Conservation (phyloP, 768 basidiomycete genomes). For the Trametes sanguinea region DNA sequence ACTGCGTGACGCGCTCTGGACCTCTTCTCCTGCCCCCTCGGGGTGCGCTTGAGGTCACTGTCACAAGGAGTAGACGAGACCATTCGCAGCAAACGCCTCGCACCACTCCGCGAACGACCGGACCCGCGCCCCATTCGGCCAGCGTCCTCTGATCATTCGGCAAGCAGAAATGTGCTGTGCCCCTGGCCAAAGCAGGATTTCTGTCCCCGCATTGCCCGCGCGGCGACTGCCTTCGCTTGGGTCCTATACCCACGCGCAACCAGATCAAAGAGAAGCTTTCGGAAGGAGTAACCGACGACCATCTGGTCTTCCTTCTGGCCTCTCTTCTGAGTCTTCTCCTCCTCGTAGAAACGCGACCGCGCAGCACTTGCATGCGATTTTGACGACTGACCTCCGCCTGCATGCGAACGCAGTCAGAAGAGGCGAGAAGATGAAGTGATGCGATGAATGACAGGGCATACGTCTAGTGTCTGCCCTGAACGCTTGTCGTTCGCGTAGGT, state of each 20-base stretch:
- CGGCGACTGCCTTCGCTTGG: neutral
- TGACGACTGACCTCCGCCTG: neutral
- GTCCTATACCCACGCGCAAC: neutral
- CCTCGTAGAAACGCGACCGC: neutral
- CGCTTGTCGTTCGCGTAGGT: neutral
- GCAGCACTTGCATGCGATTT: neutral
- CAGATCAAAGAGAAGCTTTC: neutral
- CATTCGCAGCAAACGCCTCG: no score
- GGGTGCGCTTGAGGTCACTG: no score
- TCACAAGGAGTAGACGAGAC: no score
- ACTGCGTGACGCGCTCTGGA: no score
- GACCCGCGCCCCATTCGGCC: no score
- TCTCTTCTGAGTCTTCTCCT: neutral
- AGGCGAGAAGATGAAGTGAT: neutral
- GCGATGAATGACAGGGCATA: neutral
- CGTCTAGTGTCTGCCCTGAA: neutral
- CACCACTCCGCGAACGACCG: no score
- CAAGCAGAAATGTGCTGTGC: neutral
- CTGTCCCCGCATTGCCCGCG: neutral
- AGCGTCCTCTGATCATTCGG: no score
- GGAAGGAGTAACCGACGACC: neutral
- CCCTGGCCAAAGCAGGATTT: neutral
- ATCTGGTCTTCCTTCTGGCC: neutral
- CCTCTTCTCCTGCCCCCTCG: no score
- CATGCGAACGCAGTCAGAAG: neutral